Conservation (phyloP, 805 yeast species). For the Nakazawaea molendinolei region DNA sequence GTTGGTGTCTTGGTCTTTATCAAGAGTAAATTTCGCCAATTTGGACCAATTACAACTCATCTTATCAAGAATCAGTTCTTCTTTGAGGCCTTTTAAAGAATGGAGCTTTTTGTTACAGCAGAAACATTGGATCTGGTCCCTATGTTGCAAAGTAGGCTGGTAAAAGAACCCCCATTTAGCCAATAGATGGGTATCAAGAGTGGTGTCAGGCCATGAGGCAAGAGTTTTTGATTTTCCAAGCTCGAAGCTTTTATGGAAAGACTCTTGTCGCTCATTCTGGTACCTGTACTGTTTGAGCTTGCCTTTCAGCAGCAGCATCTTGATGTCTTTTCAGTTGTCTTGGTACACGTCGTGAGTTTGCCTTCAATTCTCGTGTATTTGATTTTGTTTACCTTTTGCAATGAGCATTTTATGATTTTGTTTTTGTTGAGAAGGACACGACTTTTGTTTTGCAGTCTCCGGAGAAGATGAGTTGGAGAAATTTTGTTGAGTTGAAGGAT, state of each 20-base stretch:
- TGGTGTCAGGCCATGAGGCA: slow-evolving; percentile 4
- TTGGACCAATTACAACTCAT: slow-evolving; percentile 1
- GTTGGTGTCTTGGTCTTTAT: slow-evolving; percentile 11
- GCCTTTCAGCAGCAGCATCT: too few relatives aligned
- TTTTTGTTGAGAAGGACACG: too few relatives aligned
- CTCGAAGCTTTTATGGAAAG: slow-evolving; percentile 2
- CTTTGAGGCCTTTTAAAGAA: background rate
- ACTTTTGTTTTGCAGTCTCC: too few relatives aligned
- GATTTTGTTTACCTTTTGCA: too few relatives aligned
- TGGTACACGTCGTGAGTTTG: too few relatives aligned
- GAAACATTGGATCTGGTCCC: slow-evolving; percentile 8
- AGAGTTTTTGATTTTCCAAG: slow-evolving; percentile 7
- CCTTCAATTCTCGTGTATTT: too few relatives aligned
- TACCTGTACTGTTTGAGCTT: slow-evolving; percentile 1
- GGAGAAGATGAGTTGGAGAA: too few relatives aligned
- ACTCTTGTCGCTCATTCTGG: slow-evolving; percentile 1
- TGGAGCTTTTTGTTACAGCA: slow-evolving; percentile 5
- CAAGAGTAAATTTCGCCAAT: slow-evolving; percentile 1
- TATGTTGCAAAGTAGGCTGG: slow-evolving; percentile 6
- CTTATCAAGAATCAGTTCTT: background rate
- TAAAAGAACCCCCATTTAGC: slow-evolving; percentile 6
- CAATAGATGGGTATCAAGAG: slow-evolving; percentile 3
- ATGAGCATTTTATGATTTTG: too few relatives aligned
- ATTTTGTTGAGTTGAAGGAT: too few relatives aligned
- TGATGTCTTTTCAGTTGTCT: too few relatives aligned